Base-by-base conservation (phyloP, 805 yeast species). In the Pichia cabralensis region DNA sequence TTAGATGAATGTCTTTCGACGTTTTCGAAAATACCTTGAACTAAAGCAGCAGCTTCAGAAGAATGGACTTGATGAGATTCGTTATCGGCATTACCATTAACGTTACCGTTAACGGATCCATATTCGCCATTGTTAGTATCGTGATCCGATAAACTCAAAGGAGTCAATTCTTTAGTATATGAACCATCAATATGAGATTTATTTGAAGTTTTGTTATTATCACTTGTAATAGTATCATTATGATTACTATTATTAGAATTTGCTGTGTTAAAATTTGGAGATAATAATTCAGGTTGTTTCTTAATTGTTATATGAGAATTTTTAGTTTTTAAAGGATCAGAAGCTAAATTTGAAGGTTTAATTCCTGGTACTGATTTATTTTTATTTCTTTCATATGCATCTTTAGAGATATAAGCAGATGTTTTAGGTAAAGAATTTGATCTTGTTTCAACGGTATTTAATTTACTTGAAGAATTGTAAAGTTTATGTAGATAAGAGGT, bases 291-390 rank as follows among this genome's bases (percentile, higher is more conserved):
- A 1, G 79, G 67, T 35, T 63, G 81, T 43, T 73, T 66, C 53
- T 80, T 80, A 46, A 80, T 80, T 6, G 76, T 76, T 16, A 80
- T 83, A 54, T 74, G 78, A 3, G 75, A 50, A 42, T 76, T 78
- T 30, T 64, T 70, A 1, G 83, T 76, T 32, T 71, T 74, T 35
- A 80, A 54, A 8, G 92, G 92, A 48, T 80, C 76, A 3, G 73
- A 61, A 1, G 89, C 89, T 16, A 73, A 67, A 49, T 80, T 80
- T 17, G 70, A 68, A 4, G 81, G 80, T 39, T 68, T 74, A 38
- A 67, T 49, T 6, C 52, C 56, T 26, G 53, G 50, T 6, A 54
- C 50, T n/a, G 45, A 46, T 5, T 48, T 48, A 2, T 45, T 48
- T 34, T 51, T 46, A 19, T 21, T 28, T 8, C 21, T 22, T 8